Conservation (phyloP, 2,329 filamentous ascomycete species). For the Dactylellina haptotyla region DNA sequence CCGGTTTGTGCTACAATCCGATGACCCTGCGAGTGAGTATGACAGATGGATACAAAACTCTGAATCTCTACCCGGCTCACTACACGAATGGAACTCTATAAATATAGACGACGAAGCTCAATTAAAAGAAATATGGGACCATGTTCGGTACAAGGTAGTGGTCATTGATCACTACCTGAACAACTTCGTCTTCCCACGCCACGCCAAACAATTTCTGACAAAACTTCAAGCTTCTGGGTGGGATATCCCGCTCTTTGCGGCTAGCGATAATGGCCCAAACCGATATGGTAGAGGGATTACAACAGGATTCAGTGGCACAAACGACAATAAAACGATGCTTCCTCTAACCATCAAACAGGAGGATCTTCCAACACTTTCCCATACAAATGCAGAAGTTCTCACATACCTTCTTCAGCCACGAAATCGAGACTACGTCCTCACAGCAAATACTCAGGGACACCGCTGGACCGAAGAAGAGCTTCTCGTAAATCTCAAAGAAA, state of each 20-base stretch:
- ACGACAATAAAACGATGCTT: constrained; percentile 71
- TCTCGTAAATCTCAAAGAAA: constrained; percentile 61
- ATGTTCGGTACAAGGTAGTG: constrained; percentile 65
- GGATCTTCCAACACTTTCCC: constrained; percentile 68
- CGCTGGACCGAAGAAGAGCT: constrained; percentile 65
- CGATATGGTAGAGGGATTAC: constrained; percentile 61
- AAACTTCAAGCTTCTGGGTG: constrained; percentile 75
- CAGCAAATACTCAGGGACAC: constrained; percentile 57
- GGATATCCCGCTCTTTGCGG: constrained; percentile 69
- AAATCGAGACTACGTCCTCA: constrained; percentile 65
- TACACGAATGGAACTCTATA: constrained; percentile 68
- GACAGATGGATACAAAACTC: constrained; percentile 65
- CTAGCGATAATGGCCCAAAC: constrained; percentile 7
- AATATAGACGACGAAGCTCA: constrained; percentile 70
- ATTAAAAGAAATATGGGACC: constrained; percentile 65
- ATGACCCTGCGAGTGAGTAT: constrained; percentile 70
- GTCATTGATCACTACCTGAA: constrained; percentile 72
- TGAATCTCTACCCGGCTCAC: constrained; percentile 62
- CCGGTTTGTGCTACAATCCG: constrained; percentile 66
- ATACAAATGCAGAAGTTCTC: constrained; percentile 73
- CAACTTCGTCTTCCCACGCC: constrained; percentile 72
- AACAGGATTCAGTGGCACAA: constrained; percentile 78
- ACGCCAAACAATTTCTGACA: constrained; percentile 72
- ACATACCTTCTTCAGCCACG: constrained; percentile 68
- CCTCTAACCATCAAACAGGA: constrained; percentile 72